phyloP scores from a whole-genome alignment of 2,329 filamentous ascomycete genomes.

The Emergomyces pasteurianus region DNA sequence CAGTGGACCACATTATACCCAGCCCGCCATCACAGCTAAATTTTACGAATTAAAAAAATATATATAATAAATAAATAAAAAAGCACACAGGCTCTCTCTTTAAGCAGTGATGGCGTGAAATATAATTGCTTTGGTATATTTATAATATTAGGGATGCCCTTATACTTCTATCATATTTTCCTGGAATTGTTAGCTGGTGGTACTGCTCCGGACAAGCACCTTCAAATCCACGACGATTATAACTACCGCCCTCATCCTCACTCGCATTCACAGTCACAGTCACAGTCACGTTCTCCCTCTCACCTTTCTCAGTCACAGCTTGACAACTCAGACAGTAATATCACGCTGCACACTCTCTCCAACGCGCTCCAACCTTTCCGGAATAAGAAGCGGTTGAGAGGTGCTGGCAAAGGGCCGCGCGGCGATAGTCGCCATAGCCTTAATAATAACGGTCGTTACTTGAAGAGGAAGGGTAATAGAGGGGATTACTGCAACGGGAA shows the following conservation, averaged over 20 bases:
- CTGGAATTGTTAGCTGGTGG: slow-evolving; percentile 44
- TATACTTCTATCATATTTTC: slow-evolving; percentile 52
- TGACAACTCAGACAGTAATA: not conserved
- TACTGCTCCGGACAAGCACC: not conserved
- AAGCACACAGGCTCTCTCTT: not conserved
- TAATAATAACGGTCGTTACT: not conserved
- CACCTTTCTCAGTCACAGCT: not conserved
- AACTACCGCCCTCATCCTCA: not conserved
- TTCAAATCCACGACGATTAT: not conserved
- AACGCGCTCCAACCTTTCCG: not conserved
- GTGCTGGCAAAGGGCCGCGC: not conserved
- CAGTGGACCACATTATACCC: no score
- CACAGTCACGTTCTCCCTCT: not conserved
- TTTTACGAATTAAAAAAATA: not conserved
- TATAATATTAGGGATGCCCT: slow-evolving; percentile 43
- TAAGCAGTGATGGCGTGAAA: not conserved
- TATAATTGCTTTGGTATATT: not conserved
- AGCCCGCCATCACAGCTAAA: not conserved
- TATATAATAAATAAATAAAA: no score
- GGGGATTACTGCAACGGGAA: not conserved
- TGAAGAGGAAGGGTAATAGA: not conserved
- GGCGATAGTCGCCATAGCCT: not conserved
- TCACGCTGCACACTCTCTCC: not conserved
- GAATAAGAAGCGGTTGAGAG: not conserved
- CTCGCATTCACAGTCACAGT: not conserved